Conservation (phyloP, 768 basidiomycete genomes). For the Lentinula lateritia region DNA sequence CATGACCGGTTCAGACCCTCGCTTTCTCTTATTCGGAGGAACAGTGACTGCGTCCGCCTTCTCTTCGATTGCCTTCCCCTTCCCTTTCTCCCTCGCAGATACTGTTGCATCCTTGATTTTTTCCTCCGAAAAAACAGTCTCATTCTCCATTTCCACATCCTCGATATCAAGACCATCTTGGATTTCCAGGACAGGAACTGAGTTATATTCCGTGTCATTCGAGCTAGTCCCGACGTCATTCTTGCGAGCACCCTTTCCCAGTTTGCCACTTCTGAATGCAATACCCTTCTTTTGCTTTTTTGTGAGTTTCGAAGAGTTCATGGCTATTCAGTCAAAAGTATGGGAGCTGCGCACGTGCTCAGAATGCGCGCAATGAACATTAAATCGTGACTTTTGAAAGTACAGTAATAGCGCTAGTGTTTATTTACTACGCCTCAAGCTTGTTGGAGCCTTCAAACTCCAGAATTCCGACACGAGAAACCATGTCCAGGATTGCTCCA, state of each 20-base stretch:
- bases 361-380: background rate
- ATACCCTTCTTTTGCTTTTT: slow-evolving; percentile 91
- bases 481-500: slow-evolving; percentile 49
- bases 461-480: slow-evolving; percentile 46
- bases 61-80: slow-evolving; percentile 20
- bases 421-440: background rate
- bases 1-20: slow-evolving; percentile 25
- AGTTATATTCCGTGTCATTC: slow-evolving; percentile 47
- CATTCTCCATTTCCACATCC: slow-evolving; percentile 37
- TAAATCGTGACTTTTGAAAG: too few relatives aligned
- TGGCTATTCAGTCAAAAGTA: slow-evolving; percentile 5
- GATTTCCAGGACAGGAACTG: slow-evolving; percentile 50
- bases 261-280: slow-evolving; percentile 74
- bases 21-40: slow-evolving; percentile 27
- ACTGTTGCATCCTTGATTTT: slow-evolving; percentile 16
- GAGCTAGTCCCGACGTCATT: slow-evolving; percentile 27
- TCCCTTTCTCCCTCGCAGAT: slow-evolving; percentile 15
- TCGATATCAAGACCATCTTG: slow-evolving; percentile 37
- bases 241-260: slow-evolving; percentile 40
- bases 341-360: background rate
- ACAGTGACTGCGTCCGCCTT: slow-evolving; percentile 19
- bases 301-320: slow-evolving; percentile 58
- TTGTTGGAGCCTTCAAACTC: background rate
- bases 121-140: slow-evolving; percentile 28
- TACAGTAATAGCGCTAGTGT: too few relatives aligned